Evolutionary conservation across 345 rosid genomes (phyloP), one percentile per base, ranked within the genome.

Genomic region (Xanthoceras sorbifolium): DNA sequence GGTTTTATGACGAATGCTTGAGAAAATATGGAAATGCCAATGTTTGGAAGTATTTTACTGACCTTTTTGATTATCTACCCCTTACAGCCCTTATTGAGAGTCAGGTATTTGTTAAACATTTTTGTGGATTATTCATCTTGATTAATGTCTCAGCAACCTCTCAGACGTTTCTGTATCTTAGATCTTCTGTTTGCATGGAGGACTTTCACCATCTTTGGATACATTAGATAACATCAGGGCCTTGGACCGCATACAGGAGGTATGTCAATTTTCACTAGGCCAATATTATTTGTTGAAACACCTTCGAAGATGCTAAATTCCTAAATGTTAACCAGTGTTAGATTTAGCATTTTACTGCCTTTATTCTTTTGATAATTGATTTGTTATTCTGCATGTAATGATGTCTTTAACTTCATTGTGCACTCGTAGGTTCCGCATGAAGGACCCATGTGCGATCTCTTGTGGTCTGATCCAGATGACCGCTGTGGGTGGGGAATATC

Each of bases 381-480:
- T 50, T 69, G 26, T 34, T 54, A 20, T 50, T 34, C 20, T 36
- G 28, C 65, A 48, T 76, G 57, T 48, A 29, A 40, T 23, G 0
- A 17, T 20, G 29, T 5, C 29, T 22, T 81, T 22, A 42, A 61
- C 55, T 72, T 14, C 23, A 31, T 75, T 38, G 22, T 75, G 73
- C 34, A 57, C 62, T 36, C 57, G 46, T 82, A 94, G 98, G 98
- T 94, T 78, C 97, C 97, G 9, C 98, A 92, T 76, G 98, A 94
- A 89, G 97, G 98, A 65, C 98, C 98, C 28, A 94, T 94, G 98
- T 94, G 97, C 67, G 98, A 94, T 84, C 93, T 94, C 59, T 82
- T 94, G 77, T 94, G 99, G 99, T 96, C 99, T 38, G 99, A 96
- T 82, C 99, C 98, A 31, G 98, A 92, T 36, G 98, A 94, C 57